These are phyloP conservation scores for Astrothelium subdiscretum DNA, from an alignment of 495 filamentous ascomycete genomes.

Conservation along the genomic window DNA sequence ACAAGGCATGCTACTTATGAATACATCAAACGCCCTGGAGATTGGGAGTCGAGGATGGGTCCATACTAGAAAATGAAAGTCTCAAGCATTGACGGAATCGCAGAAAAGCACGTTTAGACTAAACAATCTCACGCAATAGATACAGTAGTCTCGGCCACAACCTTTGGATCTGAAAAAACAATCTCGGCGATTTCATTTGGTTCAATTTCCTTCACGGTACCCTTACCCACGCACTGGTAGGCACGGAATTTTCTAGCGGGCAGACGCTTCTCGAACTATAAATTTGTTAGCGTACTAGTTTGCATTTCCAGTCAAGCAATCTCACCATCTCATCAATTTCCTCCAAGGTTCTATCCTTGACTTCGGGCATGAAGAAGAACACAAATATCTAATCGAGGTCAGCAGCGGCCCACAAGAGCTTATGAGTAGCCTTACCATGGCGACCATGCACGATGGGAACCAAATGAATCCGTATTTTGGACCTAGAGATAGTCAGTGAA, in stretches of 20 bases:
- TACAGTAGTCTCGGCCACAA: neutral
- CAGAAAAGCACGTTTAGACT: neutral
- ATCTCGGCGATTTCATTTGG: neutral
- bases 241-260: slow-evolving; percentile 37
- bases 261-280: slow-evolving; percentile 32
- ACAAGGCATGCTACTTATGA: too few relatives aligned
- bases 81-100: too few relatives aligned
- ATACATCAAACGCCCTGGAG: too few relatives aligned
- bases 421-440: slow-evolving; percentile 35
- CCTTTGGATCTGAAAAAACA: neutral
- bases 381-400: neutral
- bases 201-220: neutral
- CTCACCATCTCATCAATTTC: slow-evolving; percentile 43
- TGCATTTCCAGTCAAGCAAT: neutral
- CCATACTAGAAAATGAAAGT: too few relatives aligned
- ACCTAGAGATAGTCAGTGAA: neutral
- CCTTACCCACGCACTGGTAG: slow-evolving; percentile 30
- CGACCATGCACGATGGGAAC: slow-evolving; percentile 30
- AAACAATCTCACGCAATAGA: neutral
- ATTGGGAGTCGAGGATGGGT: too few relatives aligned
- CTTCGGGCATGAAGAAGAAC: slow-evolving; percentile 40
- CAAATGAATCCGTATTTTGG: slow-evolving; percentile 45
- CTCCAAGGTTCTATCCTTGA: slow-evolving; percentile 40
- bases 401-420: neutral
- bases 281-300: slow-evolving; percentile 10